Evolutionary conservation across 2,329 filamentous ascomycete species (phyloP), one percentile per base, ranked within the genome.

Genomic region (Ophiostoma pallidulum): DNA sequence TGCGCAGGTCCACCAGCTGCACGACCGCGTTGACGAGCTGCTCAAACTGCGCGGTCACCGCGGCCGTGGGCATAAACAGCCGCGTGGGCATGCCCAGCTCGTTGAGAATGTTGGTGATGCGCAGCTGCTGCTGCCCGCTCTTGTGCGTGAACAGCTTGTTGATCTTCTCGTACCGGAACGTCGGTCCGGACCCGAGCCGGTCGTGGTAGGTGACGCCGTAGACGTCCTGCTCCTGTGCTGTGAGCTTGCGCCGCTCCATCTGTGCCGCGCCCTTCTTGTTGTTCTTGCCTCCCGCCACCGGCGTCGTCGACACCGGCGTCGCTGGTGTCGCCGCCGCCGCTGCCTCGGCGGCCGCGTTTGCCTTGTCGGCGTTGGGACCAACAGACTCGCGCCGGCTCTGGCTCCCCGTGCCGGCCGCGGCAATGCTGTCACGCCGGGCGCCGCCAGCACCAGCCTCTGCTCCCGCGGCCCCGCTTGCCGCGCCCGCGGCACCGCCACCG

Each of bases 131-230:
- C 51, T 84, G 78, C 46, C 82, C 78, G 14, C 78, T 84, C 67
- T 90, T 90, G 54, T 84, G 84, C 32, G 81, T 80, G 48, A 88
- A 83, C 20, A 87, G 77, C 64, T 89, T 89, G 56, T 83, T 82
- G 50, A 91, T 78, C 62, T 80, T 83, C 57, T 91, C 86, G 24
- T 88, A 88, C 12, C 91, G 86, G 74, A 97, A 97, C 13, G 86
- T 84, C 31, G 95, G 86, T 7, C 92, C 91, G 8, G 83, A 84
- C 2, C 84, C 81, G 33, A 96, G 74, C 24, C 91, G 85, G 48
- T 97, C 91, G 61, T 91, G 84, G 54, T 86, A 80, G 8, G 84
- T 78, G 9, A 98, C 84, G 53, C 91, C 92, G 60, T 91, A 97
- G 29, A 84, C 75, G 53, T 77, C 66, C 66, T 90, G 83, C 65